A percentile compares a stretch with the other conserved stretches of the same genome.
phyloP scores from a whole-genome alignment of 2,329 filamentous ascomycete species.

The Colletotrichum plurivorum region DNA sequence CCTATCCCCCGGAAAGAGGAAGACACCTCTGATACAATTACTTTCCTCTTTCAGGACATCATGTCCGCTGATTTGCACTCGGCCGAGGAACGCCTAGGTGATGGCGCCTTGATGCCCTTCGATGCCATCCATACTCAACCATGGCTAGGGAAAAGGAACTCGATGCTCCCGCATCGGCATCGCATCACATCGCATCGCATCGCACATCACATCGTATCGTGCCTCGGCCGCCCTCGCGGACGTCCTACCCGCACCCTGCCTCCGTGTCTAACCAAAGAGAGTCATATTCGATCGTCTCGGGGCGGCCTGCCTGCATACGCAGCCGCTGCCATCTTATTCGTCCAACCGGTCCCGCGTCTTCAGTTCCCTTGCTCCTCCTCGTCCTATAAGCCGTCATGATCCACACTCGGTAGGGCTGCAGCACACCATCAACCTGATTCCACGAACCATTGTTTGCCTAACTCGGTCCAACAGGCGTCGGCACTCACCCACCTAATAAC shows the following conservation, averaged over 20 bases:
- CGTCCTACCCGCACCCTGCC: slow-evolving; percentile 32
- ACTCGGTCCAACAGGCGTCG: slow-evolving; percentile 18
- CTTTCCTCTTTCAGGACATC: slow-evolving; percentile 26
- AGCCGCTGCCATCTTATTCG: slow-evolving; percentile 36
- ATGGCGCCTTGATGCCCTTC: slow-evolving; percentile 17
- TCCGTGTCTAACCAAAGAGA: slow-evolving; percentile 31
- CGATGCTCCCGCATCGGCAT: slow-evolving; percentile 2
- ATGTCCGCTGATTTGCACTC: slow-evolving; percentile 19
- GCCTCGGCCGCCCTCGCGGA: slow-evolving; percentile 11
- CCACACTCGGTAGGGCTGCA: slow-evolving; percentile 38
- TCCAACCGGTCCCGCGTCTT: slow-evolving; percentile 11
- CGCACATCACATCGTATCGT: slow-evolving; percentile 4
- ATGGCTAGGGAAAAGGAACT: slow-evolving; percentile 14
- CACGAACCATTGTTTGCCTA: slow-evolving; percentile 30
- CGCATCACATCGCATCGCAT: background rate
- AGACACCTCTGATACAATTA: slow-evolving; percentile 12
- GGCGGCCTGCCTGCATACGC: slow-evolving; percentile 35
- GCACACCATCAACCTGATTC: slow-evolving; percentile 34
- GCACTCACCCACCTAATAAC: slow-evolving; percentile 33
- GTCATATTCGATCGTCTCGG: slow-evolving; percentile 36
- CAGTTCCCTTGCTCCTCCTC: slow-evolving; percentile 21
- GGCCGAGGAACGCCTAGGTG: slow-evolving; percentile 25
- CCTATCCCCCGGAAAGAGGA: slow-evolving; percentile 7
- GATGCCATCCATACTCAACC: slow-evolving; percentile 7
- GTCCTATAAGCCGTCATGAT: slow-evolving; percentile 24